Percentiles rank a stretch among this genome's conserved stretches.
Conservation (phyloP, 768 basidiomycete species). For the Tricholomella constricta region DNA sequence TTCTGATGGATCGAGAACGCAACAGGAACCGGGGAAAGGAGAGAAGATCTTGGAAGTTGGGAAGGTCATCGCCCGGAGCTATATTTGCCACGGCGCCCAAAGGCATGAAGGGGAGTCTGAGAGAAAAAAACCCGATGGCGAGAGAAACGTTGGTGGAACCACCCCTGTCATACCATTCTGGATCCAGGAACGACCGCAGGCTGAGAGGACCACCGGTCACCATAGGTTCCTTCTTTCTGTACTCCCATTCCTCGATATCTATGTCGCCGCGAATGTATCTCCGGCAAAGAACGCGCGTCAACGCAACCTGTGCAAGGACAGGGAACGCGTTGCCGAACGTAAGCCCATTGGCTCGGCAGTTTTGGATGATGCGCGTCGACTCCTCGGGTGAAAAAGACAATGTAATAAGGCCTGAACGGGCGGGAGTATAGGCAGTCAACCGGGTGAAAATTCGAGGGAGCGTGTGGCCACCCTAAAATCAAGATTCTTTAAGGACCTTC, state of each 20-base stretch:
- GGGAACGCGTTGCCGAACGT: constrained; percentile 56
- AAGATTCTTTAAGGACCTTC: background rate
- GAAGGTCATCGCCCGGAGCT: constrained; percentile 37
- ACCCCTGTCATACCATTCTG: constrained; percentile 45
- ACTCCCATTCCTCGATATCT: constrained; percentile 52
- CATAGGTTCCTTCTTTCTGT: constrained; percentile 50
- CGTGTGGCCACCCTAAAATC: constrained; percentile 55
- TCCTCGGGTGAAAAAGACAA: constrained; percentile 29
- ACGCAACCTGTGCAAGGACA: constrained; percentile 52
- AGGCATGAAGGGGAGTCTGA: constrained; percentile 51
- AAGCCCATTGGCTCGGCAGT: constrained; percentile 42
- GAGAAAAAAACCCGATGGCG: constrained; percentile 44
- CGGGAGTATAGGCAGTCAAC: constrained; percentile 35
- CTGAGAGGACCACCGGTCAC: constrained; percentile 51
- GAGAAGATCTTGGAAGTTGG: constrained; percentile 43
- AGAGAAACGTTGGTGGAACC: constrained; percentile 46
- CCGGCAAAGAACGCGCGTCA: constrained; percentile 51
- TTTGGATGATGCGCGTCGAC: constrained; percentile 33
- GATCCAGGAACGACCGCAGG: constrained; percentile 50
- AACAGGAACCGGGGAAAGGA: constrained; percentile 48
- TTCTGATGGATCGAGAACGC: constrained; percentile 39
- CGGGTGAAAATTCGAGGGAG: constrained; percentile 45
- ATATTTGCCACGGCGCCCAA: constrained; percentile 29
- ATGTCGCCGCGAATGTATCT: constrained; percentile 51
- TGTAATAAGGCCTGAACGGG: constrained; percentile 30